Evolutionary conservation across 2,329 filamentous ascomycete genomes (phyloP), one percentile per base, ranked within the genome.

Genomic region (Cercospora canescens): DNA sequence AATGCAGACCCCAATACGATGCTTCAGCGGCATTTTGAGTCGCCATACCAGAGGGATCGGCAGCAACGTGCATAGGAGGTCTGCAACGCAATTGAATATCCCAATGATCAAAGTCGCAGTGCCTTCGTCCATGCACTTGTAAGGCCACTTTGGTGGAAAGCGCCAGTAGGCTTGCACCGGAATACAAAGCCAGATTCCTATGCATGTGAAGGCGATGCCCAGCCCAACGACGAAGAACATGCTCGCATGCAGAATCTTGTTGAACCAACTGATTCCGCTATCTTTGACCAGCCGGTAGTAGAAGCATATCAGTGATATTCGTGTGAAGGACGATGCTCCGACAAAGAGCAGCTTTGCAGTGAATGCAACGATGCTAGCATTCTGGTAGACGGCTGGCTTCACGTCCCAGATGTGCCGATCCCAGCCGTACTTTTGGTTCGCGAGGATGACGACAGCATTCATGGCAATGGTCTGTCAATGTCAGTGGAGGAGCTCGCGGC

Each of bases 251-350:
- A 83, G 71, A 2, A 78, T 69, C 75, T 76, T 79, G 14, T 68
- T 74, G 71, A 81, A 83, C 73, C 77, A 77, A 1, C 59, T 70
- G 57, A 76, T 77, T 1, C 76, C 76, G n/a, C 77, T 78, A 66
- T 83, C 80, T 9, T 76, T 65, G 7, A 82, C 74, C 9, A 83
- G 73, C 12, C 82, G 77, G 60, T 82, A 82, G 68, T 83, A 84
- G 70, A 83, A 82, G 69, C 74, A 79, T 35, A 82, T 78, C 8
- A 83, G 72, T 0, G 80, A 82, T 16, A 82, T 72, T 16, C 81
- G 74, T 0, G 80, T 82, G 64, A 81, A 82, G 0, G 78, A 79
- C 0, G 81, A 75, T 1, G 81, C 80, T 12, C 76, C 70, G 1
- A 76, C 77, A 67, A 82, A 83, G 4, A 80, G 70, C 6, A 81